Evolutionary conservation across 2,329 filamentous ascomycete species (phyloP).

Genomic region (Fonsecaea pedrosoi): DNA sequence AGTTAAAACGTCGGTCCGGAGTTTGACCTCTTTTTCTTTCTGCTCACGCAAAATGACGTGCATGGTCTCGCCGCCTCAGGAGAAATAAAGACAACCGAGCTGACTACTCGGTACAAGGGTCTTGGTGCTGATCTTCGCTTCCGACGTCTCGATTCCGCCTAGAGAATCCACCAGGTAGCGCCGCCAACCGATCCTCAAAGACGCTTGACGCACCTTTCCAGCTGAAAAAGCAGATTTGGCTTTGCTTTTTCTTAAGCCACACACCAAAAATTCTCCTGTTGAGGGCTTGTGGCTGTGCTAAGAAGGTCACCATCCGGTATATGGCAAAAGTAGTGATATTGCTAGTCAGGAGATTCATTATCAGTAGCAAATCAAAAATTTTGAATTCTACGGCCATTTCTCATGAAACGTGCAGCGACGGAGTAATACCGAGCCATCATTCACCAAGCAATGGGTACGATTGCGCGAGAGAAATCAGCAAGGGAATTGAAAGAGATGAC

Average conservation of each 20-base stretch:
- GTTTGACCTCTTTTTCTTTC: not conserved
- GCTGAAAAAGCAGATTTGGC: not conserved
- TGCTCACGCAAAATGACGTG: not conserved
- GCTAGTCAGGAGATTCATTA: not conserved
- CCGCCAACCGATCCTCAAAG: not conserved
- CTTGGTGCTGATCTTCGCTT: conserved; percentile 3
- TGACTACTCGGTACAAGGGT: not conserved
- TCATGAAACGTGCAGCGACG: not conserved
- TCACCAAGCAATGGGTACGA: not conserved
- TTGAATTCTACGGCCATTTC: not conserved
- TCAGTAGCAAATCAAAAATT: not conserved
- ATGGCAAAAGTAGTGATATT: not conserved
- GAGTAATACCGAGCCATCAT: not conserved
- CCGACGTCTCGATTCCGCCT: conserved; percentile 8
- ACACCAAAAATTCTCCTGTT: not conserved
- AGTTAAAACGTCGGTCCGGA: not conserved
- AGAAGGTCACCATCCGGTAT: not conserved
- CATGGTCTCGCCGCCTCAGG: not conserved
- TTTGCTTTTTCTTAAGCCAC: conserved; percentile 4
- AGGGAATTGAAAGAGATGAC: not conserved
- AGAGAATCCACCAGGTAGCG: not conserved
- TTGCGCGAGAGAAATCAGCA: not conserved
- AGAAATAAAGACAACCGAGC: not conserved
- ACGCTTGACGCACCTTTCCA: not conserved
- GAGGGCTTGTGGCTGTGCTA: conserved; percentile 1